Evolutionary conservation across 1,284 basidiomycete species (phyloP).

Genomic region (Tranzscheliella williamsii): DNA sequence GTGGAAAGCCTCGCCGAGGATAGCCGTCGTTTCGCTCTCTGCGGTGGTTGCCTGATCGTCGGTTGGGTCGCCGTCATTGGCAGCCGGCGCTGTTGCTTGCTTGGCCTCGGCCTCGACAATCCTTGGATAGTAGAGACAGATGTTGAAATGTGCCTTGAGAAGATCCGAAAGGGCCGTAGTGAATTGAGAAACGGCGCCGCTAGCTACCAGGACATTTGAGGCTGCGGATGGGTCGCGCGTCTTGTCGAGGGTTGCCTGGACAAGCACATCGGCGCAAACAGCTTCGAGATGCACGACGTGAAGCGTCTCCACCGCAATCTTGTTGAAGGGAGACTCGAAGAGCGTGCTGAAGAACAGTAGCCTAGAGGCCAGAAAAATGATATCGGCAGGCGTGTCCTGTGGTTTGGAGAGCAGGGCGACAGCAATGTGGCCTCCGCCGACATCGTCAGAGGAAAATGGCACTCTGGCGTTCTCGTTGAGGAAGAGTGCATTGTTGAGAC

Average conservation of each 20-base stretch:
- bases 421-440: constrained; percentile 35
- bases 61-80: not conserved
- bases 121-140: constrained; percentile 51
- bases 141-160: constrained; percentile 52
- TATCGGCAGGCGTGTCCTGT: constrained; percentile 29
- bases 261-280: constrained; percentile 14
- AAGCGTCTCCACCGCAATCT: constrained; percentile 33
- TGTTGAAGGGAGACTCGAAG: constrained; percentile 49
- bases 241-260: constrained; percentile 13
- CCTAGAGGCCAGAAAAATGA: constrained; percentile 44
- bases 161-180: constrained; percentile 41
- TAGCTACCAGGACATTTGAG: constrained; percentile 8
- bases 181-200: constrained; percentile 27
- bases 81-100: constrained; percentile 2
- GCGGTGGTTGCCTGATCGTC: not conserved
- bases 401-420: constrained; percentile 26
- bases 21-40: too few relatives aligned
- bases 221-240: constrained; percentile 2
- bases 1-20: constrained; percentile 37
- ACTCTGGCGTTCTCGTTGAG: constrained; percentile 35
- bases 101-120: constrained; percentile 20
- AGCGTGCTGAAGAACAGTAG: constrained; percentile 55
- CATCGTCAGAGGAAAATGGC: constrained; percentile 28
- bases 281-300: constrained; percentile 26
- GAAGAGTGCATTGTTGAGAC: constrained; percentile 53